These are phyloP conservation scores for Crithidia brevicula DNA, from an alignment of 208 protist species.

Conservation along the genomic window DNA sequence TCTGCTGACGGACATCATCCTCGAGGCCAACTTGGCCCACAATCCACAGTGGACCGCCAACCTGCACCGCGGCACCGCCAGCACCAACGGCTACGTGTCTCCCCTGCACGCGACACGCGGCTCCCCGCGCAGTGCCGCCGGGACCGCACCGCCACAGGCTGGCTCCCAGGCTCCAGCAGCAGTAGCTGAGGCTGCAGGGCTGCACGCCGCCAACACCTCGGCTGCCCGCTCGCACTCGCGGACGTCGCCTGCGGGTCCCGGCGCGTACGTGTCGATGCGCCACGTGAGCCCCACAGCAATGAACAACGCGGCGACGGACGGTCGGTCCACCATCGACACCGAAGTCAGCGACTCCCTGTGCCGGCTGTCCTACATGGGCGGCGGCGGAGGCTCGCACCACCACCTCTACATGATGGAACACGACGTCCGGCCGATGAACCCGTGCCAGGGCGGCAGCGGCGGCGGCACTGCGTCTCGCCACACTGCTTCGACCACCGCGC, in stretches of 20 bases:
- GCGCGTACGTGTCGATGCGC: constrained; percentile 10
- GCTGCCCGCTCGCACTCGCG: constrained; percentile 28
- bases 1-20: constrained; percentile 43
- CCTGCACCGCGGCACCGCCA: constrained; percentile 21
- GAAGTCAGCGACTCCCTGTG: constrained; percentile 77
- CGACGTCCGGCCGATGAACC: constrained; percentile 44
- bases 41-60: constrained; percentile 32
- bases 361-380: constrained; percentile 37
- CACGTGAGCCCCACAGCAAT: constrained; percentile 5
- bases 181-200: neutral
- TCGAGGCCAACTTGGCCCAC: constrained; percentile 41
- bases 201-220: neutral
- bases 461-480: constrained; percentile 12
- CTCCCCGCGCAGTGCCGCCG: constrained; percentile 24
- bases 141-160: neutral
- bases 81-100: constrained; percentile 28
- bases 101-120: constrained; percentile 22
- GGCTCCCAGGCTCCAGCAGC: constrained; percentile 10
- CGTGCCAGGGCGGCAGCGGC: constrained; percentile 31
- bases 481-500: neutral
- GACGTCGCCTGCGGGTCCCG: constrained; percentile 17
- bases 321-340: constrained; percentile 82
- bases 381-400: constrained; percentile 22
- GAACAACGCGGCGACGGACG: constrained; percentile 35
- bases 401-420: constrained; percentile 36